Conservation (phyloP, 345 rosid species). For the Pugionium dolabratum region DNA sequence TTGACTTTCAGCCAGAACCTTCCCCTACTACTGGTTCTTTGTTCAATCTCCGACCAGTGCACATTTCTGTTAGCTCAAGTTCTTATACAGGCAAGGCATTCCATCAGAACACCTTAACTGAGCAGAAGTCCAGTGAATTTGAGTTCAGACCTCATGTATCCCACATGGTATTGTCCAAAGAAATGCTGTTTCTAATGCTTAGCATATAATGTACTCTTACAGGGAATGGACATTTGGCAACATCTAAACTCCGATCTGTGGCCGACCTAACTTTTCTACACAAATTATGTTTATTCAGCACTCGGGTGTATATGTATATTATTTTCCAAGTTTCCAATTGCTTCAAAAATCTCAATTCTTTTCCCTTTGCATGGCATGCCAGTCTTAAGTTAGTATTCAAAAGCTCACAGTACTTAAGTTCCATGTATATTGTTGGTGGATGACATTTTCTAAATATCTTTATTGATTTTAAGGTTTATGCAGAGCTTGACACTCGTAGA, state of each 20-base stretch:
- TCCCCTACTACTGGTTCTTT: not conserved
- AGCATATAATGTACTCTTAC: too few species aligned
- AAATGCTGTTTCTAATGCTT: too few species aligned
- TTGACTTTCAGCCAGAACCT: not conserved
- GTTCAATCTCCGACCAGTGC: not conserved
- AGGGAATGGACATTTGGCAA: too few species aligned
- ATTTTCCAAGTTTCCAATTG: too few species aligned
- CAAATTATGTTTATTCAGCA: too few species aligned
- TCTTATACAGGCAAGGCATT: not conserved
- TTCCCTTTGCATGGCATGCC: too few species aligned
- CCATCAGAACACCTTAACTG: not conserved
- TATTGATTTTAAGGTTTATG: constrained; percentile 65
- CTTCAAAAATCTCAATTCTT: too few species aligned
- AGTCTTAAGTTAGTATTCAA: too few species aligned
- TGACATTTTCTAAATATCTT: constrained; percentile 45
- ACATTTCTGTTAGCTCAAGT: not conserved
- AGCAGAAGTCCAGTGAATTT: not conserved
- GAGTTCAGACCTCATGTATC: not conserved
- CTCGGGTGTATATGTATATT: too few species aligned
- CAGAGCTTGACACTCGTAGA: constrained; percentile 59
- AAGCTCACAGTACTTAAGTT: not conserved
- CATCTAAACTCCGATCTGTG: too few species aligned
- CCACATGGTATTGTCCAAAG: not conserved
- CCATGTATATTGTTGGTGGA: constrained; percentile 19
- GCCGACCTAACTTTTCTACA: too few species aligned